These are phyloP conservation scores for Paramecium caudatum DNA, from an alignment of 73 alveolate species.

Conservation along the genomic window DNA sequence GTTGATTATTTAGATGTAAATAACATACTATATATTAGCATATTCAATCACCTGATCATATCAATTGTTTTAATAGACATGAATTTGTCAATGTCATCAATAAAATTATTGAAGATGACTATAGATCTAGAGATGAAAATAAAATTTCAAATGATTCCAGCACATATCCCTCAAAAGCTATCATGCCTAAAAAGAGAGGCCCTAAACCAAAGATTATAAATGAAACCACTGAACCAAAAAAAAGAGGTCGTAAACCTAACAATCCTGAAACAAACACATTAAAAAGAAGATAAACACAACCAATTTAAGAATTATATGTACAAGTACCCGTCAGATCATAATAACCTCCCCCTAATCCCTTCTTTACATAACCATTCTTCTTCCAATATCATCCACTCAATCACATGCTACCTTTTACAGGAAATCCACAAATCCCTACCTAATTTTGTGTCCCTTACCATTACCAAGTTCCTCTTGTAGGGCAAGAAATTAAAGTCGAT, in stretches of 20 bases:
- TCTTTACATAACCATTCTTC: neutral
- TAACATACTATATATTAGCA: conserved; percentile 23
- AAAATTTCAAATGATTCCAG: conserved; percentile 45
- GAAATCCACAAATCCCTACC: neutral
- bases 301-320: neutral
- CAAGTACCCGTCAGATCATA: neutral
- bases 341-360: neutral
- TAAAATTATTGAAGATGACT: conserved; percentile 29
- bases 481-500: conserved; percentile 18
- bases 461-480: neutral
- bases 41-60: conserved; percentile 56
- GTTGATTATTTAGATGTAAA: conserved; percentile 59
- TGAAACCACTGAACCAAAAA: conserved; percentile 13
- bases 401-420: conserved; percentile 18
- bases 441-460: conserved; percentile 18
- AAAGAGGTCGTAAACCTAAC: conserved; percentile 43
- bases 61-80: conserved; percentile 21
- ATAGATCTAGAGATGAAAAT: conserved; percentile 42
- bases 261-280: neutral
- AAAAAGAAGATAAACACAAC: neutral
- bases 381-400: neutral
- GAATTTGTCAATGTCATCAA: conserved; percentile 47
- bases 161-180: conserved; percentile 42
- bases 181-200: conserved; percentile 49
- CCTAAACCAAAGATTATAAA: neutral